Evolutionary conservation across 805 yeast species (phyloP), one percentile per base, ranked within the genome.

Genomic region (Barnettozyma sucrosica): DNA sequence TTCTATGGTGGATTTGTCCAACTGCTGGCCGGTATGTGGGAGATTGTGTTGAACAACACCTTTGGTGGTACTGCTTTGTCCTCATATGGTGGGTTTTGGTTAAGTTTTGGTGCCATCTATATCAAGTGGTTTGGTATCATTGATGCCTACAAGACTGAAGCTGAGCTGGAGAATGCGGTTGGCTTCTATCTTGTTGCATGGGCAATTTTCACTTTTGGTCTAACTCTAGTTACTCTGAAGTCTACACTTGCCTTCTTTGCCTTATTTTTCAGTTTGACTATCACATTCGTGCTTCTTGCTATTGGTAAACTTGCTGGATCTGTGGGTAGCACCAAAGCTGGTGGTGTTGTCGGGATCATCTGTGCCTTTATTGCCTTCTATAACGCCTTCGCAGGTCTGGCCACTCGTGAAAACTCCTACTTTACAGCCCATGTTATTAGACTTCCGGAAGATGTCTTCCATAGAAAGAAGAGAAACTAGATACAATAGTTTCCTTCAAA

Each of bases 371-470:
- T 79, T 43, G 85, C 84, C 1, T 83, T 83, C 83, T 82, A 81
- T 59, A 81, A 81, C 59, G 87, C 88, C 6, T 80, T 71, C 54
- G 85, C 86, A 3, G 89, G 88, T 72, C 62, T 79, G 30, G 80
- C 87, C 26, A 84, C 75, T 50, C 68, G 67, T 33, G 83, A 80
- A 58, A 85, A 85, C 64, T 69, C 88, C 5, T 83, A 81, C 61
- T 41, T 83, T 40, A 68, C 74, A 24, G 63, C 59, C 1, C 50
- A 45, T 39, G 56, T 55, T 4, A 49, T 60, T 26, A 54, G 72
- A 39, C 67, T 69, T 55, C 77, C 78, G 19, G 52, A 73, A 40
- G 39, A 46, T 23, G 32, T 43, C 8, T 71, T 60, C 14, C 65
- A 71, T 59, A 72, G 72, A 38, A 46, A 48, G 36, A 48, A 48